These are phyloP conservation scores for Sanghuangporus baumii DNA, from an alignment of 1,284 basidiomycete genomes.

Conservation along the genomic window DNA sequence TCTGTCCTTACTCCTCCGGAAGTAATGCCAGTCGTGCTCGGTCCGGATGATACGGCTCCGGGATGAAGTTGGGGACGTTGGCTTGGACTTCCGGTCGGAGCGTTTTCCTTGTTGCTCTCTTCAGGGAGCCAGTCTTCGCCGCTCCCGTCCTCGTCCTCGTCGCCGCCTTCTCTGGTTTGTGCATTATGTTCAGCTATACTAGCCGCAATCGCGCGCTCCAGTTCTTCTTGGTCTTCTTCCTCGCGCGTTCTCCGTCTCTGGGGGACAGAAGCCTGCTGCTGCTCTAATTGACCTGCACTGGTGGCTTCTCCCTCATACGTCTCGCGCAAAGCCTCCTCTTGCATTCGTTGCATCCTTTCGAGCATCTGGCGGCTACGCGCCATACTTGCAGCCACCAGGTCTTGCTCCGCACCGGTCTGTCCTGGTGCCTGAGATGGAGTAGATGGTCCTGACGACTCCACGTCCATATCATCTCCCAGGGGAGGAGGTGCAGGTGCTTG, in stretches of 20 bases:
- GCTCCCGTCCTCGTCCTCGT: not conserved
- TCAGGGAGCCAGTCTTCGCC: constrained; percentile 25
- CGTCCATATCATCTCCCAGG: constrained; percentile 5
- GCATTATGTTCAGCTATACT: constrained; percentile 34
- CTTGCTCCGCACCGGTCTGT: constrained; percentile 25
- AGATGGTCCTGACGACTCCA: not conserved
- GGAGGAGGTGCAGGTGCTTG: constrained; percentile 11
- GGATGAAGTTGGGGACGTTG: constrained; percentile 9
- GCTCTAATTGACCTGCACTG: constrained; percentile 5
- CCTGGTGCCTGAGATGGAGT: not conserved
- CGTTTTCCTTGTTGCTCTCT: constrained; percentile 20
- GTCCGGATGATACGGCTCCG: not conserved
- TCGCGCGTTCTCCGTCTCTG: constrained; percentile 22
- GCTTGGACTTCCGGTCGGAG: constrained; percentile 12
- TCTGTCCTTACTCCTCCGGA: not conserved
- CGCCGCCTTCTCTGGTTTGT: not conserved
- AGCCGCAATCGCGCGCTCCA: constrained; percentile 63
- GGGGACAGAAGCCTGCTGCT: constrained; percentile 17
- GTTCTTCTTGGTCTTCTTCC: constrained; percentile 54
- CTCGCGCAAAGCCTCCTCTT: constrained; percentile 62
- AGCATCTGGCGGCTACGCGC: constrained; percentile 58
- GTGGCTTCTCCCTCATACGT: constrained; percentile 42
- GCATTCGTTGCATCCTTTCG: constrained; percentile 60
- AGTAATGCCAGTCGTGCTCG: not conserved
- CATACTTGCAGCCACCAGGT: constrained; percentile 63